These are phyloP conservation scores for Rhododendron williamsianum DNA, from an alignment of 148 eudicot species.

Conservation along the genomic window DNA sequence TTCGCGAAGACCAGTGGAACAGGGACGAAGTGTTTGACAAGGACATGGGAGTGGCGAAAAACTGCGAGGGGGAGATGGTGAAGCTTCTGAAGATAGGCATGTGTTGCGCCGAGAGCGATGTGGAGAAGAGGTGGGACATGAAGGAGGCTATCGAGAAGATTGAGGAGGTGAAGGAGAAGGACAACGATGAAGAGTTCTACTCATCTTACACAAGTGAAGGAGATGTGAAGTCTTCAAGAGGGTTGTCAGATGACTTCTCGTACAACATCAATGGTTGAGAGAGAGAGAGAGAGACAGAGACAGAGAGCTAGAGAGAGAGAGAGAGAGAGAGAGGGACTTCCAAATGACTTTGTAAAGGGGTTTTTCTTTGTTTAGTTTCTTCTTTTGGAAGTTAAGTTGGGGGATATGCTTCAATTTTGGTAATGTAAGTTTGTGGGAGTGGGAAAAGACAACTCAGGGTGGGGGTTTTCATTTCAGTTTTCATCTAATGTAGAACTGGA, in stretches of 20 bases:
- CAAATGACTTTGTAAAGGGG: not conserved
- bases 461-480: not conserved
- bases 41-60: slow-evolving; percentile 34
- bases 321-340: not conserved
- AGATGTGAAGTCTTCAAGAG: slow-evolving; percentile 41
- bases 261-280: slow-evolving; percentile 3
- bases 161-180: slow-evolving; percentile 54
- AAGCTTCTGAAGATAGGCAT: slow-evolving; percentile 62
- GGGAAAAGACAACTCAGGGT: not conserved
- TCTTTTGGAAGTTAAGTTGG: not conserved
- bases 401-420: not conserved
- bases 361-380: not conserved
- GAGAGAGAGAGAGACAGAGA: not conserved
- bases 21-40: slow-evolving; percentile 42
- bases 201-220: slow-evolving; percentile 32
- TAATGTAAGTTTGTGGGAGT: not conserved
- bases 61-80: slow-evolving; percentile 51
- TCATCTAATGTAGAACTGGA: not conserved
- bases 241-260: slow-evolving; percentile 39
- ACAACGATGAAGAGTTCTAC: slow-evolving; percentile 50
- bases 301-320: not conserved
- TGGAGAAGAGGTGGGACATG: slow-evolving; percentile 64
- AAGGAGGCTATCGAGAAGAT: slow-evolving; percentile 56
- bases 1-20: slow-evolving; percentile 13
- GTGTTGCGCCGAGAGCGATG: slow-evolving; percentile 48